These are phyloP conservation scores for Aspergillus luchuensis DNA, from an alignment of 2,329 filamentous ascomycete genomes.

Conservation along the genomic window DNA sequence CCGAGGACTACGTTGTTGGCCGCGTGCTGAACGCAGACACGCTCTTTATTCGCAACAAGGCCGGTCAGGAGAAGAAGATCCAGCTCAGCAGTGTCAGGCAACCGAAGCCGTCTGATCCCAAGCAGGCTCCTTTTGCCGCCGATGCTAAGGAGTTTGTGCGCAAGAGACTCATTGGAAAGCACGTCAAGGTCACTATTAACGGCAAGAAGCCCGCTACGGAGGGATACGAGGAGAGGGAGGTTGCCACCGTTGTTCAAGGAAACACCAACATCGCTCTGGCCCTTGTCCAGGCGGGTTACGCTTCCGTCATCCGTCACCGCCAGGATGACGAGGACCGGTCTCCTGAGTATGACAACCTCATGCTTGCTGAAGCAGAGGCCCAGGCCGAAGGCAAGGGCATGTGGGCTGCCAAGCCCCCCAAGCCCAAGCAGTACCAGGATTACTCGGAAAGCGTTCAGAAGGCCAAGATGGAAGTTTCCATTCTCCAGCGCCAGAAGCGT, in stretches of 20 bases:
- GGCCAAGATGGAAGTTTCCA: slow-evolving; percentile 88
- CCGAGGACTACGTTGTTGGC: slow-evolving; percentile 79
- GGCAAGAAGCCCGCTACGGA: slow-evolving; percentile 87
- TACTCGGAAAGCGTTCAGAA: slow-evolving; percentile 92
- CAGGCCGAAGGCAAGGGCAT: slow-evolving; percentile 90
- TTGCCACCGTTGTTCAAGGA: slow-evolving; percentile 81
- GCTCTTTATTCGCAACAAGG: slow-evolving; percentile 80
- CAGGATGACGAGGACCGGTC: slow-evolving; percentile 93
- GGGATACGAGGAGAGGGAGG: slow-evolving; percentile 91
- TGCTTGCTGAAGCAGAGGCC: slow-evolving; percentile 57
- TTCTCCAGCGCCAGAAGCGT: slow-evolving; percentile 86
- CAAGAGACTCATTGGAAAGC: slow-evolving; percentile 93
- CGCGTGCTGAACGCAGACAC: slow-evolving; percentile 89
- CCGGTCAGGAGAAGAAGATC: slow-evolving; percentile 82
- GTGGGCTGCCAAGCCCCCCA: slow-evolving; percentile 87
- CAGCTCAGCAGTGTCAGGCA: slow-evolving; percentile 91
- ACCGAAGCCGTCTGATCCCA: slow-evolving; percentile 83
- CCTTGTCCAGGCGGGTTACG: slow-evolving; percentile 90
- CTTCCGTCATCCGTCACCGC: slow-evolving; percentile 89
- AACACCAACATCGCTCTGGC: slow-evolving; percentile 83
- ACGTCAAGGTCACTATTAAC: slow-evolving; percentile 85
- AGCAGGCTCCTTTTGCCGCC: slow-evolving; percentile 83
- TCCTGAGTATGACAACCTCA: slow-evolving; percentile 76
- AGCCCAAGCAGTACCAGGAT: slow-evolving; percentile 79
- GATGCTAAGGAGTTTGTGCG: slow-evolving; percentile 96